Base-by-base conservation (phyloP, 441 rosid species). In the Gossypium aridum region DNA sequence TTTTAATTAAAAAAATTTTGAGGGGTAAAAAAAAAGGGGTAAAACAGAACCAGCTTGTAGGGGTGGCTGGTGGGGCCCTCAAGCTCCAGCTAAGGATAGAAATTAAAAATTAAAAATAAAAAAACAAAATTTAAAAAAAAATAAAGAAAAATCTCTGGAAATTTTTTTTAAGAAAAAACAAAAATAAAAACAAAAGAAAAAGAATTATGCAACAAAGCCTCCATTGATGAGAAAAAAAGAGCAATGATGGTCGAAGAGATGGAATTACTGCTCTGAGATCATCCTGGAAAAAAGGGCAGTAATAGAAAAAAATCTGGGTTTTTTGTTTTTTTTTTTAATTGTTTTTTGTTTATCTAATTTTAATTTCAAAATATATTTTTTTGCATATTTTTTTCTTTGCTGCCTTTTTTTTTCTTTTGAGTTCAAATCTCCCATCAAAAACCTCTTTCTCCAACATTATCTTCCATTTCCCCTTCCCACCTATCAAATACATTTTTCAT, bases 211-310 rank as follows among this genome's bases (percentile, higher is more conserved):
- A 31, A 64, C 60, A 74, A 76, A 74, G 54, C 20, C 51, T 23
- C 70, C 64, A 47, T 64, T 2, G 72, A 62, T 17, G 57, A 63
- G 79, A 76, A 78, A 67, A 77, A 69, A 56, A 65, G 80, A 68
- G 55, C 34, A 26, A 83, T 23, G 87, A 81, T 84, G 89, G 82
- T 84, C 83, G 85, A 81, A 78, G 86, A 81, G 84, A 78, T 75
- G 74, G 79, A 71, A 76, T 53, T 65, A 51, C 25, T 25, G 71
- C 87, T 85, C 87, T 85, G 85, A 87, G 83, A 86, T 90, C 94
- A 90, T 85, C 85, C 91, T 83, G 84, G 64, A 26, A 80, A 78
- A 73, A 77, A 79, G 80, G 91, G 90, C 91, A 87, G 84, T 79
- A 78, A 78, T 79, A 74, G 86, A 73, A 77, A 82, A 74, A 76